Percentiles rank a stretch among this genome's conserved stretches.
These are phyloP conservation scores for Carex littledalei DNA, from an alignment of 176 grass and related monocot species.

Conservation along the genomic window DNA sequence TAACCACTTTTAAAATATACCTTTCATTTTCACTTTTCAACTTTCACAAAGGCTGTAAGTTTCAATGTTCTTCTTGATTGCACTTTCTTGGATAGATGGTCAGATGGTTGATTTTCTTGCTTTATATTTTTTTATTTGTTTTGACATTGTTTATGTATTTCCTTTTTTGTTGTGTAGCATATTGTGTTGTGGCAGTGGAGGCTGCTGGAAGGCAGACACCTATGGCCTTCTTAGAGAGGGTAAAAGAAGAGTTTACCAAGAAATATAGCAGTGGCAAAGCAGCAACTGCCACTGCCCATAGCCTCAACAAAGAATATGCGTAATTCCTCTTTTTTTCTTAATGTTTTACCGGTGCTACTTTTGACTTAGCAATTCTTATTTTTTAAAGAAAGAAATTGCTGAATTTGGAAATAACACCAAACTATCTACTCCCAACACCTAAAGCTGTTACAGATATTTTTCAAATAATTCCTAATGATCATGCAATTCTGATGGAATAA, in stretches of 20 bases:
- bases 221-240: conserved; percentile 70
- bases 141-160: background rate
- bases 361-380: background rate
- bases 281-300: conserved; percentile 49
- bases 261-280: conserved; percentile 81
- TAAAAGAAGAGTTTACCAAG: conserved; percentile 78
- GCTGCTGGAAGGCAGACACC: conserved; percentile 60
- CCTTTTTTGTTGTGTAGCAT: conserved; percentile 40
- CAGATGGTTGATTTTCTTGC: background rate
- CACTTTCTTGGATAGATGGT: background rate
- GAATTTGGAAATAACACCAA: background rate
- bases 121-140: background rate
- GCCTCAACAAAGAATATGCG: conserved; percentile 80
- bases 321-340: conserved; percentile 27
- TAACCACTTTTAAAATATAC: background rate
- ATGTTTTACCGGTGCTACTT: background rate
- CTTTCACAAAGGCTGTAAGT: background rate
- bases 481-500: background rate
- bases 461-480: background rate
- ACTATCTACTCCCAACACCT: background rate
- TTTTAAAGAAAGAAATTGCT: background rate
- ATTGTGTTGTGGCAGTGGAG: conserved; percentile 78
- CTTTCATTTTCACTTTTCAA: conserved; percentile 1
- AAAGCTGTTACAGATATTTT: background rate
- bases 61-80: background rate